Conservation (phyloP, 176 grass and related monocot genomes). For the Aegilops speltoides region DNA sequence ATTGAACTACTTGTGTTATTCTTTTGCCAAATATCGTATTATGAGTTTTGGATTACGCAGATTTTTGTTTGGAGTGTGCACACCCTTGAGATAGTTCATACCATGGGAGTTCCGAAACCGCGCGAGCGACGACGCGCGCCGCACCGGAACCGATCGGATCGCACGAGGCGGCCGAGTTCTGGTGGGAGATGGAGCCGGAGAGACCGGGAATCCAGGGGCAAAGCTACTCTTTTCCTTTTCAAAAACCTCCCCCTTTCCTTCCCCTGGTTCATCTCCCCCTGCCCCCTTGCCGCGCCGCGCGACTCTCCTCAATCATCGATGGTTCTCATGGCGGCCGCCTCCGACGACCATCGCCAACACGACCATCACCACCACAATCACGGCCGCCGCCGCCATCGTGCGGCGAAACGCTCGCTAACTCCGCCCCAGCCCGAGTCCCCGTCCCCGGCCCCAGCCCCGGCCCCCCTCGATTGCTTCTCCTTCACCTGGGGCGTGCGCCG, state of each 20-base stretch:
- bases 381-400: not conserved
- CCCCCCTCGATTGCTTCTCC: constrained; percentile 32
- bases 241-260: not conserved
- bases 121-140: too few relatives aligned
- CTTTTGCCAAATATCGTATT: too few relatives aligned
- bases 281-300: not conserved
- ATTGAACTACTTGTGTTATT: too few relatives aligned
- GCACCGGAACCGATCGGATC: too few relatives aligned
- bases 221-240: not conserved
- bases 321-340: constrained; percentile 38
- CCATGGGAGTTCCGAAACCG: too few relatives aligned
- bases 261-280: not conserved
- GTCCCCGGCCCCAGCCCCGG: not conserved
- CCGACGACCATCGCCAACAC: not conserved
- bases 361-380: too few relatives aligned
- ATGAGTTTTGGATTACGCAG: too few relatives aligned
- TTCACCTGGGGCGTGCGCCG: constrained; percentile 39
- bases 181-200: not conserved
- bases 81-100: too few relatives aligned
- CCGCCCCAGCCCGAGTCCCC: not conserved
- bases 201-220: not conserved
- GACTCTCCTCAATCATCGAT: not conserved
- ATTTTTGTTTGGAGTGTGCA: too few relatives aligned
- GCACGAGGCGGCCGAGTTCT: not conserved
- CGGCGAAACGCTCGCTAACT: not conserved